phyloP scores from a whole-genome alignment of 192 early-diverging fungal species.

The Coemansia sp. region DNA sequence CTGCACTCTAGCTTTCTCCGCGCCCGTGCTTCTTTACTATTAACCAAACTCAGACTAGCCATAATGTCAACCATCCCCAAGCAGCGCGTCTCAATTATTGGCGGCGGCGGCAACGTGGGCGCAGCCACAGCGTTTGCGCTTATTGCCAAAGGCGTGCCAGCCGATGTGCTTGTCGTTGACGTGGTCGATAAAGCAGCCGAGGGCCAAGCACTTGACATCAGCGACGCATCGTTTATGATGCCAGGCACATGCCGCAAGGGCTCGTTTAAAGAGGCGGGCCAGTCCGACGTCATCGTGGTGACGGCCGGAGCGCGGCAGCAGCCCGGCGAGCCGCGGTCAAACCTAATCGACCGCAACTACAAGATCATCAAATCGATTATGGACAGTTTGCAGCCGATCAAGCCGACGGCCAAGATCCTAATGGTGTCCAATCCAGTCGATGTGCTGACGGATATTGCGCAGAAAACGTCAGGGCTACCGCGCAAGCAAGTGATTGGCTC shows the following conservation, averaged over 20 bases:
- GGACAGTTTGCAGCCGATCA: conserved; percentile 72
- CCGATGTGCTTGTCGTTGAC: conserved; percentile 73
- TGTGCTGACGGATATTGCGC: conserved; percentile 79
- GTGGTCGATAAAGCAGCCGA: conserved; percentile 63
- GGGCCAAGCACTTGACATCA: conserved; percentile 81
- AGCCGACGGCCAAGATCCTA: conserved; percentile 66
- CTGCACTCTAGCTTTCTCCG: no score
- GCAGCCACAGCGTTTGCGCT: conserved; percentile 71
- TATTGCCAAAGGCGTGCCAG: conserved; percentile 65
- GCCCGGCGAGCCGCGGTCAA: conserved; percentile 68
- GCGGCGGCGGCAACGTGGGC: conserved; percentile 76
- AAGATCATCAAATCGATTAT: conserved; percentile 73
- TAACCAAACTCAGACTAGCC: conserved; percentile 3
- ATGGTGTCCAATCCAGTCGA: conserved; percentile 85
- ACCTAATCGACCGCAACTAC: conserved; percentile 78
- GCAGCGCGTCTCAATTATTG: conserved; percentile 63
- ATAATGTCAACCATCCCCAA: conserved; percentile 29
- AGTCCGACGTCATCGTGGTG: conserved; percentile 79
- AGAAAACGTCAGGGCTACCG: conserved; percentile 77
- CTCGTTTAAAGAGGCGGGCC: conserved; percentile 69
- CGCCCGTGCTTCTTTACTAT: neutral
- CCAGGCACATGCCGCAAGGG: conserved; percentile 62
- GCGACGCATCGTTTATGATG: conserved; percentile 73
- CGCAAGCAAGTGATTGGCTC: conserved; percentile 78
- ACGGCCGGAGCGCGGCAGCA: conserved; percentile 84